A percentile compares a stretch with the other conserved stretches of the same genome.
Conservation (phyloP, 2,329 filamentous ascomycete genomes). For the Xylaria sp. region DNA sequence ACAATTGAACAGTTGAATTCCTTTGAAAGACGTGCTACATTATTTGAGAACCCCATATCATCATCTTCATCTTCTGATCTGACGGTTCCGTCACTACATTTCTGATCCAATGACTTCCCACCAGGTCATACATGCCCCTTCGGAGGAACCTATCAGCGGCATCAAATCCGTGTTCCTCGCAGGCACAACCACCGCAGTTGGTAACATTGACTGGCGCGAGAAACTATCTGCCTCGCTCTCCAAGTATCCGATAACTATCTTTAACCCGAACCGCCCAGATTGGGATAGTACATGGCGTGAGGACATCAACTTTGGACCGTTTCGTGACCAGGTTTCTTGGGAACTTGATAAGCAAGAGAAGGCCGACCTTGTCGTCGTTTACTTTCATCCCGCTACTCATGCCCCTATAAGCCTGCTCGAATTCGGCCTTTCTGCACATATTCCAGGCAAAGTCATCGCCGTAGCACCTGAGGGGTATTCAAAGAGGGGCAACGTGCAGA, state of each 20-base stretch:
- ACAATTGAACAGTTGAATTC: no score
- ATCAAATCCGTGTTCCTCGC: conserved; percentile 64
- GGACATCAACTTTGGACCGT: conserved; percentile 57
- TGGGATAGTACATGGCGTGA: conserved; percentile 67
- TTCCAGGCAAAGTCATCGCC: conserved; percentile 53
- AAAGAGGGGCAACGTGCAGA: conserved; percentile 69
- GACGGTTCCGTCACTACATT: not conserved
- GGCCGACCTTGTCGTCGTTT: conserved; percentile 30
- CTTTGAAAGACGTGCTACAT: not conserved
- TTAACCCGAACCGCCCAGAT: conserved; percentile 65
- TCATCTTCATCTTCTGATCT: not conserved
- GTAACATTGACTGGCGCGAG: conserved; percentile 62
- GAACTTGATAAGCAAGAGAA: conserved; percentile 31
- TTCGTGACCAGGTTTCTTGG: conserved; percentile 46
- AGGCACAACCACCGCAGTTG: conserved; percentile 61
- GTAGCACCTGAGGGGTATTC: conserved; percentile 62
- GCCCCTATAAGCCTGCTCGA: conserved; percentile 30
- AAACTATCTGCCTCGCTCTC: conserved; percentile 54
- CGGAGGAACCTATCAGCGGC: conserved; percentile 32
- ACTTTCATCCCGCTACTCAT: conserved; percentile 27
- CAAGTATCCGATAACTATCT: conserved; percentile 60
- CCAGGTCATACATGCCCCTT: conserved; percentile 49
- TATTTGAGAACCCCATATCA: not conserved
- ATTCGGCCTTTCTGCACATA: conserved; percentile 26
- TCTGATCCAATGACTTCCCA: not conserved